These are phyloP conservation scores for Solanum sejunctum DNA, from an alignment of 257 asterid species.

Conservation along the genomic window DNA sequence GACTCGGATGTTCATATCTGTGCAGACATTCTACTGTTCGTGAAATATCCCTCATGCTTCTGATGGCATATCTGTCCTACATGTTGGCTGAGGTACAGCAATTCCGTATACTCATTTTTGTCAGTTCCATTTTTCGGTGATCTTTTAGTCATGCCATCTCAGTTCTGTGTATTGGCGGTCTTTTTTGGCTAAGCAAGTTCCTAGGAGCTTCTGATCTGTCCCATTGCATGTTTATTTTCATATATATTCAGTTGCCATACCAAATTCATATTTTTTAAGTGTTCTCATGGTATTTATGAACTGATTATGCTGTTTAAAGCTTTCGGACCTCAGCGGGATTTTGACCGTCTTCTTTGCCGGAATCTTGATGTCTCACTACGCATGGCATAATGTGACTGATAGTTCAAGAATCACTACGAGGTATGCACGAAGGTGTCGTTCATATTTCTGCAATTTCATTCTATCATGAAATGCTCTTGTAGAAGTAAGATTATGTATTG, in stretches of 20 bases:
- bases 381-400: slow-evolving; percentile 88
- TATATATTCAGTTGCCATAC: neutral
- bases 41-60: slow-evolving; percentile 75
- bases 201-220: neutral
- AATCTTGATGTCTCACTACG: slow-evolving; percentile 87
- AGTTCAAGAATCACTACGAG: slow-evolving; percentile 71
- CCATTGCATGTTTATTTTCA: neutral
- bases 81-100: slow-evolving; percentile 85
- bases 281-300: neutral
- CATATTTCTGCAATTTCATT: neutral
- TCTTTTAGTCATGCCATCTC: neutral
- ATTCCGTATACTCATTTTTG: neutral
- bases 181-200: neutral
- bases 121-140: neutral
- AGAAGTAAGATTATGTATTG: neutral
- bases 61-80: slow-evolving; percentile 92
- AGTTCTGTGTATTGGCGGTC: neutral
- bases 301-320: slow-evolving; percentile 21
- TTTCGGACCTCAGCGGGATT: slow-evolving; percentile 69
- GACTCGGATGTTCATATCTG: slow-evolving; percentile 2
- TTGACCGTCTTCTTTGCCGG: slow-evolving; percentile 86
- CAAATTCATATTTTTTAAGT: neutral
- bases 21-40: slow-evolving; percentile 83
- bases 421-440: slow-evolving; percentile 17
- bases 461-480: neutral